Conservation (phyloP, 2,329 filamentous ascomycete genomes). For the Paracamarosporium sp. region DNA sequence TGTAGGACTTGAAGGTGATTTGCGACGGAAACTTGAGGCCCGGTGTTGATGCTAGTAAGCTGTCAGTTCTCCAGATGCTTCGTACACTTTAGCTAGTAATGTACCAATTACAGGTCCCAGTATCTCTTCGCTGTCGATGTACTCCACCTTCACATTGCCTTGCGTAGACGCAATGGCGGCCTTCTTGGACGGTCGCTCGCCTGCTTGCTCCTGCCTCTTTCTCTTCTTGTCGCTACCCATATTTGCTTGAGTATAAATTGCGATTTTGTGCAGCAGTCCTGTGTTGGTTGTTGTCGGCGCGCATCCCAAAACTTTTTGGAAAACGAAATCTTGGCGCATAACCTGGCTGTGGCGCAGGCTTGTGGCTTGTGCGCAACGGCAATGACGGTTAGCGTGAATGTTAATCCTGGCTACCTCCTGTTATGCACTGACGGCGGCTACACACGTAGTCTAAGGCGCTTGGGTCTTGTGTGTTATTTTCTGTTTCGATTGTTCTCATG, state of each 20-base stretch:
- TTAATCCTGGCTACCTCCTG: background rate
- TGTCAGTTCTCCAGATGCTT: slow-evolving; percentile 1
- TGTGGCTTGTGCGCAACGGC: slow-evolving; percentile 10
- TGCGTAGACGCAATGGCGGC: slow-evolving; percentile 48
- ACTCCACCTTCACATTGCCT: slow-evolving; percentile 51
- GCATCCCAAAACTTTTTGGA: slow-evolving; percentile 31
- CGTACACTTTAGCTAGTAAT: slow-evolving; percentile 6
- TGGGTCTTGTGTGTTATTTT: background rate
- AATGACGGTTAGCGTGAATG: slow-evolving; percentile 2
- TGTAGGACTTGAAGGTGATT: slow-evolving; percentile 59
- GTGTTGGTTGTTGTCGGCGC: slow-evolving; percentile 7
- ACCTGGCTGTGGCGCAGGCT: background rate
- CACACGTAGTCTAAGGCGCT: background rate
- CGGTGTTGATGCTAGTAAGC: slow-evolving; percentile 47
- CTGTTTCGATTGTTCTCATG: background rate
- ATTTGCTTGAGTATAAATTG: slow-evolving; percentile 10
- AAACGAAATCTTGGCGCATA: slow-evolving; percentile 27
- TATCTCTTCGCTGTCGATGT: slow-evolving; percentile 55
- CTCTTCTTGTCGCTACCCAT: slow-evolving; percentile 47
- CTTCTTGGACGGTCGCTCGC: slow-evolving; percentile 52
- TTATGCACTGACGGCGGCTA: background rate
- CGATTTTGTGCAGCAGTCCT: slow-evolving; percentile 4
- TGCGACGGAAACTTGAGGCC: slow-evolving; percentile 49
- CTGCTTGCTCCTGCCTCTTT: slow-evolving; percentile 42
- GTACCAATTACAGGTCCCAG: slow-evolving; percentile 59